Conservation (phyloP, 2,329 filamentous ascomycete species). For the Corinectria fuckeliana region DNA sequence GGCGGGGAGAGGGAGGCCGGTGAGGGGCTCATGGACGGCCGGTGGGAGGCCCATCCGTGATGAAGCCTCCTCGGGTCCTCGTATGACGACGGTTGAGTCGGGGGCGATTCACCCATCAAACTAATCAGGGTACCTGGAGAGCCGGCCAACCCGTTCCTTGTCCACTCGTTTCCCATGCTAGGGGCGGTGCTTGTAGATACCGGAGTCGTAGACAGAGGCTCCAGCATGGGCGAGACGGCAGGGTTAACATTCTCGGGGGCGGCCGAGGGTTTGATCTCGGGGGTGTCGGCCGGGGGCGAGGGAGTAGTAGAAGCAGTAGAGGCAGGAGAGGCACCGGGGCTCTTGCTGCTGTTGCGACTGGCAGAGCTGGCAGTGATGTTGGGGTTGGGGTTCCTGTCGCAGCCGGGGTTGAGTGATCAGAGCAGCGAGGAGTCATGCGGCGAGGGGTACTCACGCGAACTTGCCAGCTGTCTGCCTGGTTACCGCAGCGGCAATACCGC, state of each 20-base stretch:
- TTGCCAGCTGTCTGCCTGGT: constrained; percentile 59
- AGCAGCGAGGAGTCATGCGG: constrained; percentile 39
- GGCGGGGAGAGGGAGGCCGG: constrained; percentile 51
- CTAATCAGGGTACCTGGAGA: constrained; percentile 62
- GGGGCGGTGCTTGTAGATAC: constrained; percentile 56
- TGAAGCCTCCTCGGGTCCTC: constrained; percentile 53
- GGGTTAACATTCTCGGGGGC: constrained; percentile 52
- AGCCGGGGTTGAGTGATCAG: constrained; percentile 23
- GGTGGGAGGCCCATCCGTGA: constrained; percentile 55
- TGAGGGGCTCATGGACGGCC: constrained; percentile 52
- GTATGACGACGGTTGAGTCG: constrained; percentile 59
- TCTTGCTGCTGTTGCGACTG: constrained; percentile 44
- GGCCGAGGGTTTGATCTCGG: constrained; percentile 52
- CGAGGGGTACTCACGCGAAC: constrained; percentile 53
- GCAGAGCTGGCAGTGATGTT: constrained; percentile 31
- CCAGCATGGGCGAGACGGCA: constrained; percentile 54
- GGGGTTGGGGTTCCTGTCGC: constrained; percentile 38
- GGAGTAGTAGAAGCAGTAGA: constrained; percentile 50
- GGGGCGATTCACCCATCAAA: constrained; percentile 59
- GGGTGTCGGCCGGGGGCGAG: constrained; percentile 52
- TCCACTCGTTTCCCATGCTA: constrained; percentile 56
- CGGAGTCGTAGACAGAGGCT: constrained; percentile 56
- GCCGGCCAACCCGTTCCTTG: constrained; percentile 51
- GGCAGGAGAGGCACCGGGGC: constrained; percentile 27
- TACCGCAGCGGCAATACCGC: constrained; percentile 60